Conservation (phyloP, 2,329 filamentous ascomycete genomes). For the Aspergillus flavus region DNA sequence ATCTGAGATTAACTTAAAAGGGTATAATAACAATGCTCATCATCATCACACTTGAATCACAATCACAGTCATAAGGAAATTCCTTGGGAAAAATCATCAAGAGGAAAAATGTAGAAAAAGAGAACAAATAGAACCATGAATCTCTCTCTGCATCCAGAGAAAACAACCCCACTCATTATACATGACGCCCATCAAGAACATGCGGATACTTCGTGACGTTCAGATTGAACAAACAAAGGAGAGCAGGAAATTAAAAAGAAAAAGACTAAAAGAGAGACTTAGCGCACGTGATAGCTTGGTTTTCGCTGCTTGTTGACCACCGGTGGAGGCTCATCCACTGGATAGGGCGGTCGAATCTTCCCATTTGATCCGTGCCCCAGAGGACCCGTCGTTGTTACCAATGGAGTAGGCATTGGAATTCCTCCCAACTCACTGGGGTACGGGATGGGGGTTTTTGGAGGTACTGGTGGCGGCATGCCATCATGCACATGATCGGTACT, state of each 20-base stretch:
- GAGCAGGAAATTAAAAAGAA: slow-evolving; percentile 10
- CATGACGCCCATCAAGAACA: neutral
- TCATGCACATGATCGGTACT: slow-evolving; percentile 38
- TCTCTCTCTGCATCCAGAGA: neutral
- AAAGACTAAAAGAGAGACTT: slow-evolving; percentile 17
- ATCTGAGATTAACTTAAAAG: neutral
- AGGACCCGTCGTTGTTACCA: slow-evolving; percentile 23
- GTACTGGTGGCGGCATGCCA: slow-evolving; percentile 65
- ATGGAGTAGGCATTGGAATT: slow-evolving; percentile 40
- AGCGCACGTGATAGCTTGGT: slow-evolving; percentile 67
- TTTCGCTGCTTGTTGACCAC: slow-evolving; percentile 84
- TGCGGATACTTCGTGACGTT: neutral
- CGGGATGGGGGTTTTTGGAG: slow-evolving; percentile 74
- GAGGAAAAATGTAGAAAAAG: neutral
- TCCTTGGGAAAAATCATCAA: neutral
- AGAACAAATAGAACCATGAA: neutral
- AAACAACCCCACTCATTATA: neutral
- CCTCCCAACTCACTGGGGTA: slow-evolving; percentile 45
- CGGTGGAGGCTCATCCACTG: slow-evolving; percentile 78
- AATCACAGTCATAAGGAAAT: slow-evolving; percentile 6
- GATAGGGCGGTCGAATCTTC: slow-evolving; percentile 67
- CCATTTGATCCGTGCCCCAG: slow-evolving; percentile 19
- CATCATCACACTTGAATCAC: slow-evolving; percentile 1
- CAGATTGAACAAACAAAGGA: slow-evolving; percentile 17
- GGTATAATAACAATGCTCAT: neutral